Evolutionary conservation across 257 asterid species (phyloP).

Genomic region (Nicotiana paniculata): DNA sequence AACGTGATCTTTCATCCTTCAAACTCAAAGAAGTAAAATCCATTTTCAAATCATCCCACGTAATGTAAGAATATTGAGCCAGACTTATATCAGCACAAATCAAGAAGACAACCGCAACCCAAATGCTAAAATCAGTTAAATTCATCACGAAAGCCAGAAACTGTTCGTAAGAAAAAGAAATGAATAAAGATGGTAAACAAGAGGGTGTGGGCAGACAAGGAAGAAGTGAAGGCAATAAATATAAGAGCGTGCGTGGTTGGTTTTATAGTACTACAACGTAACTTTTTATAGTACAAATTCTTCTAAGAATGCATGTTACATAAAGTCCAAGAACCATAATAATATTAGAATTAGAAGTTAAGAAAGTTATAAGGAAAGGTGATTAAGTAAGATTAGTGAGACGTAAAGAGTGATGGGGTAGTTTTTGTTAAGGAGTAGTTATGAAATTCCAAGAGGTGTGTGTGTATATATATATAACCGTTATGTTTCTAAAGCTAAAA

Average conservation of each 20-base stretch:
- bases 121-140: neutral
- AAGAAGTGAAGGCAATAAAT: conserved; percentile 8
- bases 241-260: neutral
- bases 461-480: neutral
- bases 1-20: neutral
- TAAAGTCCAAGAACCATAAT: neutral
- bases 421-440: conserved; percentile 6
- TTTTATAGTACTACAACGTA: no score
- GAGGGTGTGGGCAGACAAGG: neutral
- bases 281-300: neutral
- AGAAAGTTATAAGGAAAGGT: no score
- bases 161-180: neutral
- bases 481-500: neutral
- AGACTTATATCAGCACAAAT: neutral
- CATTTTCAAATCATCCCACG: conserved; percentile 61
- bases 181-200: neutral
- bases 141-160: neutral
- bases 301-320: neutral
- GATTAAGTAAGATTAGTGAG: no score
- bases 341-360: no score
- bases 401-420: neutral
- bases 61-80: conserved; percentile 8
- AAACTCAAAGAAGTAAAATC: conserved; percentile 8
- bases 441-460: conserved; percentile 2
- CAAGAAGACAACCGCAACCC: neutral